These are phyloP conservation scores for Leptodermis oblonga DNA, from an alignment of 257 asterid species.

Conservation along the genomic window DNA sequence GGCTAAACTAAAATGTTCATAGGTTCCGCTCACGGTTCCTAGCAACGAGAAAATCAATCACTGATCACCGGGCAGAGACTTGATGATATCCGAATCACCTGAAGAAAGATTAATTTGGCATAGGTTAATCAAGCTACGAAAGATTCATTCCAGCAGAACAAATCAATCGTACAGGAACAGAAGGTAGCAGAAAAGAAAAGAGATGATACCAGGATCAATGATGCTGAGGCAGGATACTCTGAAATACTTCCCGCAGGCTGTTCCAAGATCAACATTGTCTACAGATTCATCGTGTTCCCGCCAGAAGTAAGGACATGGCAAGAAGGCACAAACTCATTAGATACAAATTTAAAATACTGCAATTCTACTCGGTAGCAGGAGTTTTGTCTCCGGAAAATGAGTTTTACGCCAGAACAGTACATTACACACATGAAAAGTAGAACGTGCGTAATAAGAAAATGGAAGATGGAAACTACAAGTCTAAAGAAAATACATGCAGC, in stretches of 20 bases:
- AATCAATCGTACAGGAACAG: neutral
- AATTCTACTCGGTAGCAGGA: neutral
- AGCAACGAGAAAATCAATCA: constrained; percentile 11
- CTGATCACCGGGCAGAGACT: constrained; percentile 52
- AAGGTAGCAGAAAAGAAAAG: neutral
- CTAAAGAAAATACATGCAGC: neutral
- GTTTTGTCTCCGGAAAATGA: neutral
- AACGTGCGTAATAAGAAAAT: neutral
- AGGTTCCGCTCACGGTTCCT: neutral
- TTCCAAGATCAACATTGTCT: constrained; percentile 85
- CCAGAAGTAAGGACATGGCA: neutral
- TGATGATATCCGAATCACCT: constrained; percentile 83
- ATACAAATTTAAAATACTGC: neutral
- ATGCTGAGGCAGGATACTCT: constrained; percentile 82
- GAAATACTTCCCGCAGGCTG: constrained; percentile 65
- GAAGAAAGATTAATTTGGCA: constrained; percentile 5
- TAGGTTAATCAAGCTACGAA: constrained; percentile 6
- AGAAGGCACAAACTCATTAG: neutral
- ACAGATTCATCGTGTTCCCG: neutral
- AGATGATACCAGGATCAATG: constrained; percentile 52
- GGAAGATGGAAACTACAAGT: neutral
- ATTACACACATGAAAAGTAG: neutral
- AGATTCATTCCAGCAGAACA: neutral
- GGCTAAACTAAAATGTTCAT: neutral
- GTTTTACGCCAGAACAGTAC: neutral